These are phyloP conservation scores for Takashimella koratensis DNA, from an alignment of 1,284 basidiomycete species.

Conservation along the genomic window DNA sequence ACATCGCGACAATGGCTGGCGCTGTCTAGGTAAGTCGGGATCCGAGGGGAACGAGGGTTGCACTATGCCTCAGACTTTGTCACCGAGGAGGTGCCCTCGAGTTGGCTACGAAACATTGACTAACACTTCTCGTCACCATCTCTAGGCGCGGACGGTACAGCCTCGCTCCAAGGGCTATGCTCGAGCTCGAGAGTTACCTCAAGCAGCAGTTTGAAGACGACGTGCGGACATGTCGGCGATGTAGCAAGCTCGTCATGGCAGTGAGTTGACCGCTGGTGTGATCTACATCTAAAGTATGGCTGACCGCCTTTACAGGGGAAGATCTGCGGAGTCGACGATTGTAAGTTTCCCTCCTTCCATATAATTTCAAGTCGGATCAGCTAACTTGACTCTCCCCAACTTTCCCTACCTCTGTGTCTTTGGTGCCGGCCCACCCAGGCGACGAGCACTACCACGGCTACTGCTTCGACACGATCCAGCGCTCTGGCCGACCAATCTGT, in stretches of 20 bases:
- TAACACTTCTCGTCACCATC: too few relatives aligned
- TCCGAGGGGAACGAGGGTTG: too few relatives aligned
- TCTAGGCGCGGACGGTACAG: conserved; percentile 42
- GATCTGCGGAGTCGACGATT: conserved; percentile 27
- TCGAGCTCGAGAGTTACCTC: conserved; percentile 43
- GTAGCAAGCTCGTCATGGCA: conserved; percentile 31
- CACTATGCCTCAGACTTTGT: too few relatives aligned
- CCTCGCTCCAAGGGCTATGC: conserved; percentile 34
- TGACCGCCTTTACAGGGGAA: conserved; percentile 24
- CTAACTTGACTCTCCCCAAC: not conserved
- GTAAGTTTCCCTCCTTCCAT: conserved; percentile 14
- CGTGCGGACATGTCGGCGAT: conserved; percentile 32
- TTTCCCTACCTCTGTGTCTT: not conserved
- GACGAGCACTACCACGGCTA: conserved; percentile 35
- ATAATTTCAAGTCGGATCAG: not conserved
- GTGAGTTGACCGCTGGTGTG: conserved; percentile 19
- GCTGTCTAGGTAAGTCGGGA: conserved; percentile 36
- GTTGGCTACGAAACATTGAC: too few relatives aligned
- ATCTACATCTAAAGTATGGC: conserved; percentile 2
- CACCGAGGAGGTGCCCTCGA: too few relatives aligned
- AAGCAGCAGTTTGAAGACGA: conserved; percentile 32
- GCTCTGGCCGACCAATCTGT: conserved; percentile 23
- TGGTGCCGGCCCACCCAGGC: conserved; percentile 11
- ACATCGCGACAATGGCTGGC: conserved; percentile 41
- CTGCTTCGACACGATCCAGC: conserved; percentile 29